Percentiles rank a stretch among this genome's conserved stretches.
phyloP scores from a whole-genome alignment of 176 grass and related monocot genomes.

The Carex scoparia region DNA sequence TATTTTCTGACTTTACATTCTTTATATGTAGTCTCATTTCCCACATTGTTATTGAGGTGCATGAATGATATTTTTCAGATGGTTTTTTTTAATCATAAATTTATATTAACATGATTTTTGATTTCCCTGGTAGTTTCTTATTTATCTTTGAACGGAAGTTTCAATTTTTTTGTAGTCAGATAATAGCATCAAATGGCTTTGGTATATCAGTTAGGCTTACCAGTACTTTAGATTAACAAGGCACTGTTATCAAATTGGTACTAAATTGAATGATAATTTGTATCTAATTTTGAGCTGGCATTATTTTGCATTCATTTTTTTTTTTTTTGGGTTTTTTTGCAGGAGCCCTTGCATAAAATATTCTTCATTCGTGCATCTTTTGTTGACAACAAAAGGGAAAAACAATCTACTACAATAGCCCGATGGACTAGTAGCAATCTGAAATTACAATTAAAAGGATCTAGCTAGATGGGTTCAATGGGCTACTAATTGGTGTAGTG shows the following conservation, averaged over 20 bases:
- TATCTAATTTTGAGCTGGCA: neutral
- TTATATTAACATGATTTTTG: neutral
- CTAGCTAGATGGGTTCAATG: constrained; percentile 13
- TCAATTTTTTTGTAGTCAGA: neutral
- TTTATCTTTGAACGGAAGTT: neutral
- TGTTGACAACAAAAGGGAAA: constrained; percentile 22
- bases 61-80: neutral
- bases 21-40: neutral
- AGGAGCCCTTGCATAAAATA: constrained; percentile 5
- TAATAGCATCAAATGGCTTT: neutral
- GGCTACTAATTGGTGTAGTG: constrained; percentile 23
- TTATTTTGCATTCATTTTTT: neutral
- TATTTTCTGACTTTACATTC: neutral
- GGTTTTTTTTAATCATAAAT: neutral
- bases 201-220: neutral
- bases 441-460: constrained; percentile 12
- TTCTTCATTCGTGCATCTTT: constrained; percentile 28
- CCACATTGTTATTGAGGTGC: neutral
- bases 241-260: neutral
- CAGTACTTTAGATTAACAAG: neutral
- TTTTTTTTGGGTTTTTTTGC: neutral
- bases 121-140: neutral
- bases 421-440: constrained; percentile 12
- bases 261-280: neutral
- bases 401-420: neutral